These are phyloP conservation scores for Isabelozyma heimii DNA, from an alignment of 805 yeast species.

Conservation along the genomic window DNA sequence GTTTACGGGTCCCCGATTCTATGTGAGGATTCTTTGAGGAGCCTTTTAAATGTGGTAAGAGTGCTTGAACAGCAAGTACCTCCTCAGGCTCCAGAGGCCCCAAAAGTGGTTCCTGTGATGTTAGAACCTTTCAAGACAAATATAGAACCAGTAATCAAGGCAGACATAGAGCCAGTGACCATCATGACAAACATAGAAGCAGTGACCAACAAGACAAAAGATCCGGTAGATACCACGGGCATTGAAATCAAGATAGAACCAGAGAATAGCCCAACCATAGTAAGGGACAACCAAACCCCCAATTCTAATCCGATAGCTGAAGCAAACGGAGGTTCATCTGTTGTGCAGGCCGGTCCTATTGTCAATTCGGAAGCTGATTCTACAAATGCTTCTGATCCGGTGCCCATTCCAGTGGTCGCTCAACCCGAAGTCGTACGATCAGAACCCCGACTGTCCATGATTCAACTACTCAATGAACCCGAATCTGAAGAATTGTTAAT, in stretches of 20 bases:
- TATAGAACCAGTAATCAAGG: not conserved
- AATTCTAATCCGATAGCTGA: too few species aligned
- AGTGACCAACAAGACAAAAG: too few species aligned
- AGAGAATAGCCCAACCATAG: too few species aligned
- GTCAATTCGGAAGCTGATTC: too few species aligned
- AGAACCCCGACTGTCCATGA: not conserved
- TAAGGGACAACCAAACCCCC: too few species aligned
- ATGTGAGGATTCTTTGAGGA: constrained; percentile 17
- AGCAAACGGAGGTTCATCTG: too few species aligned
- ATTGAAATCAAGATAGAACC: too few species aligned
- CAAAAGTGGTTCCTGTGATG: not conserved
- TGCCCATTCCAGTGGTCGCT: not conserved
- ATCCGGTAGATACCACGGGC: too few species aligned
- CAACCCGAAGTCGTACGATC: not conserved
- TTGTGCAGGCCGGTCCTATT: too few species aligned
- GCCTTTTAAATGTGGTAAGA: not conserved
- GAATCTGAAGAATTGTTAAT: not conserved
- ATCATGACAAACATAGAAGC: too few species aligned
- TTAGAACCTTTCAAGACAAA: not conserved
- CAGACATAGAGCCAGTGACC: not conserved
- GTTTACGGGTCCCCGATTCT: constrained; percentile 28
- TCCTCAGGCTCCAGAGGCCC: not conserved
- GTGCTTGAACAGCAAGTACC: not conserved
- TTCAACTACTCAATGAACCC: not conserved
- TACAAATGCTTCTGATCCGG: too few species aligned